Conservation (phyloP, 805 yeast genomes). For the Candida ponderosae region DNA sequence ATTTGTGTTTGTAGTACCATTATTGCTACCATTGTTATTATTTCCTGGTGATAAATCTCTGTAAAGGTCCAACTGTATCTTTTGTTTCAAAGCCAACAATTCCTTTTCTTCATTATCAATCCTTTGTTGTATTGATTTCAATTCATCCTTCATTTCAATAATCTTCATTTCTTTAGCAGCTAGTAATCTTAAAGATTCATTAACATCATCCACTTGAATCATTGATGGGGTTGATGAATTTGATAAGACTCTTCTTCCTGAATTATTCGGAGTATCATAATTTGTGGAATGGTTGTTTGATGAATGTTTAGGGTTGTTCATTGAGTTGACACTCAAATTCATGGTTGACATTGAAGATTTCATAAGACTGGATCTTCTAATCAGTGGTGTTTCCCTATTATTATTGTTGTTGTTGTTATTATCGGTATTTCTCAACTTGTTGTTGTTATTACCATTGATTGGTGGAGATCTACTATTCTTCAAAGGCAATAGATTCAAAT, state of each 20-base stretch:
- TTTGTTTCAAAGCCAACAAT: conserved; percentile 23
- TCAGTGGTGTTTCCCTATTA: not conserved
- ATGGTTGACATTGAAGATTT: not conserved
- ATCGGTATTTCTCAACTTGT: conserved; percentile 4
- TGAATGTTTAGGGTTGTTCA: no score
- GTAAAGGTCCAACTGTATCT: conserved; percentile 22
- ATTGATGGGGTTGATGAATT: conserved; percentile 1
- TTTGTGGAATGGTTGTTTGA: no score
- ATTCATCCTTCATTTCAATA: conserved; percentile 48
- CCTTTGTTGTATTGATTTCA: conserved; percentile 38
- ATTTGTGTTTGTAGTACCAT: not conserved
- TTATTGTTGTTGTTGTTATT: no score
- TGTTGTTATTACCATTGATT: no score
- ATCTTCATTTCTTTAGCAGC: conserved; percentile 66
- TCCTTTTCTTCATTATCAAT: conserved; percentile 33
- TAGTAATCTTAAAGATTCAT: conserved; percentile 47
- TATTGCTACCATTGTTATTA: not conserved
- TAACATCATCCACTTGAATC: conserved; percentile 28
- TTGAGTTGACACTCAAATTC: not conserved
- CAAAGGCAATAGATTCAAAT: no score
- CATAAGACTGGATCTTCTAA: not conserved
- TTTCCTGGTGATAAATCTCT: conserved; percentile 15
- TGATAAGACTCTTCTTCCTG: not conserved
- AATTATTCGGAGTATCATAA: conserved; percentile 7
- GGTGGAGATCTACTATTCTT: not conserved